Evolutionary conservation across 139 green algal genomes (phyloP).

Genomic region (Prasinococcaceae sp.): DNA sequence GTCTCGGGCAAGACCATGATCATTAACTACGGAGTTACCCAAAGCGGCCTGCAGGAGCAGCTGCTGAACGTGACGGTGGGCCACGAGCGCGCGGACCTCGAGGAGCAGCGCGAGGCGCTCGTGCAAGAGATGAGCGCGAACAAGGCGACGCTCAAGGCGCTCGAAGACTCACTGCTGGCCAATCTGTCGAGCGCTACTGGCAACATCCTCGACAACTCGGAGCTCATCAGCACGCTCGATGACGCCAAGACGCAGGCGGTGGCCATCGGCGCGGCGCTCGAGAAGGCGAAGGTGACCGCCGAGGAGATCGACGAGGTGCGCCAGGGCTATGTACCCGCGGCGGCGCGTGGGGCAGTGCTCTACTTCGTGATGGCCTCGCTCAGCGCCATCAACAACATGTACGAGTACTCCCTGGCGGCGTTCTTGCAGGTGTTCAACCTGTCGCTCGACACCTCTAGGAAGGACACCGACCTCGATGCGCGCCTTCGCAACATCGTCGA

Average conservation of each 20-base stretch:
- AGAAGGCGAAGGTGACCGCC: slow-evolving; percentile 37
- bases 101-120: slow-evolving; percentile 37
- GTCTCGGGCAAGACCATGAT: slow-evolving; percentile 53
- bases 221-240: slow-evolving; percentile 66
- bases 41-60: slow-evolving; percentile 46
- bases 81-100: slow-evolving; percentile 44
- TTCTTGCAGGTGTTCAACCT: slow-evolving; percentile 58
- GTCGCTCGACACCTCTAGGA: slow-evolving; percentile 42
- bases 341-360: slow-evolving; percentile 56
- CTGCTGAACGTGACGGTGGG: slow-evolving; percentile 48
- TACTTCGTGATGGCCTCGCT: slow-evolving; percentile 66
- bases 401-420: slow-evolving; percentile 48
- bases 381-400: slow-evolving; percentile 60
- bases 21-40: slow-evolving; percentile 53
- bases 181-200: slow-evolving; percentile 59
- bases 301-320: slow-evolving; percentile 53
- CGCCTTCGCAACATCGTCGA: slow-evolving; percentile 59
- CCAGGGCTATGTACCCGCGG: slow-evolving; percentile 46
- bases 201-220: slow-evolving; percentile 72
- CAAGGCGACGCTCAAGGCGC: slow-evolving; percentile 34
- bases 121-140: slow-evolving; percentile 41
- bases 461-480: slow-evolving; percentile 38
- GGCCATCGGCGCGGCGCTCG: slow-evolving; percentile 61
- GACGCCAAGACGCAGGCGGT: slow-evolving; percentile 58
- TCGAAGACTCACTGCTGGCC: slow-evolving; percentile 60